Conservation (phyloP, 1,139 yeast species). For the Taphrina confusa region DNA sequence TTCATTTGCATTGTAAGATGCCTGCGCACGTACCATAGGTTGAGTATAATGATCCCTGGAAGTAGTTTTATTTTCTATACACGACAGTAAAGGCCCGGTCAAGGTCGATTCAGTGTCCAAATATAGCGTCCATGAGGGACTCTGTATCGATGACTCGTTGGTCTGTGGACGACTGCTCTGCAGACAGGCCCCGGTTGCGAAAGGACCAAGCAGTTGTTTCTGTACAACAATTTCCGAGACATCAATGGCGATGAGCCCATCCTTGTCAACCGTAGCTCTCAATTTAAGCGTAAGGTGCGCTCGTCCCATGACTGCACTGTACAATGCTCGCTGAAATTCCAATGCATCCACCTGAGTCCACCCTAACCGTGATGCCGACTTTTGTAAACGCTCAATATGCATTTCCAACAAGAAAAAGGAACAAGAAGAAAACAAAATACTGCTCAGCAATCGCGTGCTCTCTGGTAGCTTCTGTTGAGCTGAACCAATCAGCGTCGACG, state of each 20-base stretch:
- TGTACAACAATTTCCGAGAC: slow-evolving; percentile 4
- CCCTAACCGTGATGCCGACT: slow-evolving; percentile 5
- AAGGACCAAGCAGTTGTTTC: slow-evolving; percentile 13
- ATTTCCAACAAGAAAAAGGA: slow-evolving; percentile 20
- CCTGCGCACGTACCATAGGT: slow-evolving; percentile 57
- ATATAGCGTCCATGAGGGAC: slow-evolving; percentile 50
- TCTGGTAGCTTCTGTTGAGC: slow-evolving; percentile 13
- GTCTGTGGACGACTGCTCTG: slow-evolving; percentile 1
- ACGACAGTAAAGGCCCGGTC: slow-evolving; percentile 56
- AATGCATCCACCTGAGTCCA: slow-evolving; percentile 18
- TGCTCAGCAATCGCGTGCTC: slow-evolving; percentile 15
- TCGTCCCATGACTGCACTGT: slow-evolving; percentile 7
- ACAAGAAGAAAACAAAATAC: slow-evolving; percentile 24
- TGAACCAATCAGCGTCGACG: not conserved
- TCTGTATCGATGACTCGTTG: not conserved
- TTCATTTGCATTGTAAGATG: slow-evolving; percentile 51
- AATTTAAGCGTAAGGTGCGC: slow-evolving; percentile 25
- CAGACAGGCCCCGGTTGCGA: not conserved
- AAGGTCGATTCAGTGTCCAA: slow-evolving; percentile 58
- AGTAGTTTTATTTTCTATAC: slow-evolving; percentile 88
- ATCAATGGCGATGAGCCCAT: not conserved
- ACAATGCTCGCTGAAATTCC: slow-evolving; percentile 7
- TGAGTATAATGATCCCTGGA: slow-evolving; percentile 61
- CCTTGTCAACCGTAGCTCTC: slow-evolving; percentile 1
- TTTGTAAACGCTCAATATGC: slow-evolving; percentile 15